Base-by-base conservation (phyloP, 371 early-diverging fungal species). In the Zancudomyces culisetae region DNA sequence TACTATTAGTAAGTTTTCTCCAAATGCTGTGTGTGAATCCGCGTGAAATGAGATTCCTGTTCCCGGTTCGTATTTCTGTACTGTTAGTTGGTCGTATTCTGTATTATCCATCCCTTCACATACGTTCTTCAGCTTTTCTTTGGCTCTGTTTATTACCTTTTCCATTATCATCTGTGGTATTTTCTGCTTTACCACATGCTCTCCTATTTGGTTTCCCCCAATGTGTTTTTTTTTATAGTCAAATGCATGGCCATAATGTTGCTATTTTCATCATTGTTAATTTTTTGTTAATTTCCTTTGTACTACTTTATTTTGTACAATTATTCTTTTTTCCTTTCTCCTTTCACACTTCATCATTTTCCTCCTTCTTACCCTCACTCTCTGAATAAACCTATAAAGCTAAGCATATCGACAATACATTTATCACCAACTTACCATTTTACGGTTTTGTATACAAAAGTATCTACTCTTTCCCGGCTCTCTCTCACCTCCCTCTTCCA, bases 31-130 rank as follows among this genome's bases (percentile, higher is more conserved):
- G 46, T 74, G 76, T 15, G 63, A 56, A 53, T 76, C 75, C 10
- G 58, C 52, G 55, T 76, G 77, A 28, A 72, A 73, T 1, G 73
- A 55, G 13, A 76, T 76, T 3, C 77, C 77, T 21, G 69, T 50
- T 15, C 75, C 73, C 1, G 70, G 61, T 21, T 61, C 54, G 59
- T 76, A 76, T 41, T 69, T 55, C 57, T 73, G 71, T 49, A 75
- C 53, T 2, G 77, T 73, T 24, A 73, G 65, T 53, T 75, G 75
- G 54, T 75, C 64, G 1, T 69, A 68, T 24, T 49, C 35, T 8
- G 19, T 4, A 0, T 18, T 10, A 19, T 42, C 47, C n/a, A n/a
- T n/a, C n/a, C n/a, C n/a, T n/a, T n/a, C n/a, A n/a, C n/a, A n/a
- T 0, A 20, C 8, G n/a, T 42, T 48, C 46, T 60, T 64, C 23